Base-by-base conservation (phyloP, 2,329 filamentous ascomycete genomes). In the Diaporthe nobilis region DNA sequence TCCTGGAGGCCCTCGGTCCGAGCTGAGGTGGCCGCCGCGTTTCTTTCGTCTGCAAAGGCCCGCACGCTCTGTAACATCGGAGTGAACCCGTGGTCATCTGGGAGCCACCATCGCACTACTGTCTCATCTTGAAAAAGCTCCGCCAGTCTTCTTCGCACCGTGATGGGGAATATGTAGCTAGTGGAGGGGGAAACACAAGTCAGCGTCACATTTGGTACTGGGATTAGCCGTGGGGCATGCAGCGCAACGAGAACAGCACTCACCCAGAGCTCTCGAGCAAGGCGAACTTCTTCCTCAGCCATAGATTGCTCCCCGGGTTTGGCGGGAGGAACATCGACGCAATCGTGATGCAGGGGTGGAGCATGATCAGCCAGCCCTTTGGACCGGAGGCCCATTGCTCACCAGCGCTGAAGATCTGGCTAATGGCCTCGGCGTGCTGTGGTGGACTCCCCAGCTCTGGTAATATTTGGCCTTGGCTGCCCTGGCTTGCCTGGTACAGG, bases 31-130 rank as follows among this genome's bases (percentile, higher is more conserved):
- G 90, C 90, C 28, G 87, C 90, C 10, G 90, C 86, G 76, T 91
- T 94, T 65, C 95, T 91, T 78, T 97, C 94, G 79, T 94, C 92
- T 39, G 95, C 94, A 84, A 98, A 96, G 57, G 91, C 90, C 28
- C 96, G 93, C 77, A 98, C 92, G 72, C 90, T 93, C 71, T 92
- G 92, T 72, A 98, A 88, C 57, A 97, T 90, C 0, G 91, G 90
- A 15, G 91, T 93, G 80, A 94, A 94, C 2, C 91, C 92, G 85
- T 96, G 94, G 77, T 95, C 91, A 82, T 97, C 90, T 3, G 95
- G 94, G 3, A 98, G 89, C 97, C 97, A 99, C 95, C 95, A 98
- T 75, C 93, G 89, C 60, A 91, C 90, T 72, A 95, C 91, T 28
- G 92, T 91, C 20, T 91, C 89, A 58, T 94, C 90, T 76, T 90